phyloP scores from a whole-genome alignment of 345 rosid species.

The Rhodomyrtus tomentosa region DNA sequence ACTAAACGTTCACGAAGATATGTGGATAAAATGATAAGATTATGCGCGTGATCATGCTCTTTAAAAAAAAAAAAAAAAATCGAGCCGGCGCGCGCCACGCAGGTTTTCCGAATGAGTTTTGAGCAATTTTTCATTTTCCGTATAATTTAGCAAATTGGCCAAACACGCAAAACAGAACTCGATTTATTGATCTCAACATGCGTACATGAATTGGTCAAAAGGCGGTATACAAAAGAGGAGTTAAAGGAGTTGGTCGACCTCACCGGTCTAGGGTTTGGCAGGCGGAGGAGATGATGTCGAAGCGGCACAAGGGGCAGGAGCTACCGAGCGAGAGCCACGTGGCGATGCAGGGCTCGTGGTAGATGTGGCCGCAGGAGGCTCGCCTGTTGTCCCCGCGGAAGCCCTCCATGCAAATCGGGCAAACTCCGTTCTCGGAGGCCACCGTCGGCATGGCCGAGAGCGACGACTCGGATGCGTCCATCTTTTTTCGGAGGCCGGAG shows the following conservation, averaged over 20 bases:
- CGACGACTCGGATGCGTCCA: not conserved
- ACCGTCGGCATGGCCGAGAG: not conserved
- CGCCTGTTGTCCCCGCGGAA: not conserved
- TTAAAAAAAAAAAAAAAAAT: not conserved
- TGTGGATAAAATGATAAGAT: not conserved
- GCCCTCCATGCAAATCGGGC: slow-evolving; percentile 14
- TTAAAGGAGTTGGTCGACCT: not conserved
- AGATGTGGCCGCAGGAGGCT: slow-evolving; percentile 14
- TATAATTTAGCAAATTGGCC: not conserved
- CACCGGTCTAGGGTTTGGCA: not conserved
- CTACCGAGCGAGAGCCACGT: slow-evolving; percentile 7
- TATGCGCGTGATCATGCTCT: not conserved
- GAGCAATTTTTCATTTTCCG: not conserved
- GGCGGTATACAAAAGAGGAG: not conserved
- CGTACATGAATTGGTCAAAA: not conserved
- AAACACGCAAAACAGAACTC: not conserved
- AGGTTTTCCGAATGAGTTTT: not conserved
- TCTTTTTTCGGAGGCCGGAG: not conserved
- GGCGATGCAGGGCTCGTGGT: slow-evolving; percentile 13
- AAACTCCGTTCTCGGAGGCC: not conserved
- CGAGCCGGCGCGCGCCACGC: fast-evolving
- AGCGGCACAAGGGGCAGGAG: slow-evolving; percentile 18
- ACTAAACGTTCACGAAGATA: not conserved
- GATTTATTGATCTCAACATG: not conserved
- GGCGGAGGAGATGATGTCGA: not conserved